Base-by-base conservation (phyloP, 2,329 filamentous ascomycete genomes). In the Arthrobotrys sphaeroides region DNA sequence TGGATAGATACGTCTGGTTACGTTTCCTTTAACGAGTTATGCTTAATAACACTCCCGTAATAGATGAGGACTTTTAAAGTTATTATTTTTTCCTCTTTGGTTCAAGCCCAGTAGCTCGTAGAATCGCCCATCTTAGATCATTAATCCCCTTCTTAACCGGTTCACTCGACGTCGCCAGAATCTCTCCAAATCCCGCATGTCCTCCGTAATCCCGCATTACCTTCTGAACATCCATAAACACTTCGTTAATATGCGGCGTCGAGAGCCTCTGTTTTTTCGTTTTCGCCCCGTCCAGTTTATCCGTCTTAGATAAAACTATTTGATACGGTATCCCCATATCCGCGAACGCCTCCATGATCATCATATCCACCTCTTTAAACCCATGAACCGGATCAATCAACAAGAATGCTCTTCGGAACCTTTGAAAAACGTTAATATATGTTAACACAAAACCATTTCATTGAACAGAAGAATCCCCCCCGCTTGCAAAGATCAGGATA, bases 241-340 rank as follows among this genome's bases (percentile, higher is more conserved):
- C 67, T 78, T 80, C 59, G 78, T 83, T 40, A 78, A 82, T 43
- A 79, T 80, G 74, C 62, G 79, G 68, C 73, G 80, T 42, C 77
- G 82, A 77, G 10, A 82, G 80, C 9, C 80, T 78, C 24, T 79
- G 78, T 33, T 79, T 82, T 38, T 79, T 78, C 65, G 81, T 55
- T 53, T 78, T 78, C 61, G 61, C 62, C 72, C 68, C 78, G 40
- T 80, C 72, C 43, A 89, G 74, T 73, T 86, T 86, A 80, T 92
- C 90, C 5, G 87, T 85, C 80, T 92, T 92, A 5, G 86, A 87
- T n/a, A 91, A 80, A 13, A 92, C 83, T 13, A 92, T 83, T 80
- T 91, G 89, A 80, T 89, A 88, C 0, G 87, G 84, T 13, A 91
- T 85, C 0, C 85, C 86, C n/a, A 85, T 83, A 49, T 85, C 78